Percentiles rank a stretch among this genome's conserved stretches.
phyloP scores from a whole-genome alignment of 306 rosid species.

The Comarum palustre region DNA sequence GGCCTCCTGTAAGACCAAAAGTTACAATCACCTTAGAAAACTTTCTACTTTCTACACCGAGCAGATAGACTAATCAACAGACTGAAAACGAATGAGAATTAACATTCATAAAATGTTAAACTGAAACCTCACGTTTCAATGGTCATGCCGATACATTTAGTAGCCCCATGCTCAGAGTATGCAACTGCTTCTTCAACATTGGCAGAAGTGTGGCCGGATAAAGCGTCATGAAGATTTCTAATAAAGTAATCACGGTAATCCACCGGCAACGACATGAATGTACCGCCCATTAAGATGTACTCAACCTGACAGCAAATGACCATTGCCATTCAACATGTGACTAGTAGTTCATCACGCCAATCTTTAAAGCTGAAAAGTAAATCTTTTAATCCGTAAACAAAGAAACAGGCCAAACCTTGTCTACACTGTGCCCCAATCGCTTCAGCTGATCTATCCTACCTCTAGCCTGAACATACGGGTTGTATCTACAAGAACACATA shows the following conservation, averaged over 20 bases:
- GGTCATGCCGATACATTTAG: conserved; percentile 96
- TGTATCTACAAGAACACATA: conserved; percentile 63
- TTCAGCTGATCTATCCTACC: conserved; percentile 96
- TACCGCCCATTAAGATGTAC: conserved; percentile 95
- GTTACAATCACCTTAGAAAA: neutral
- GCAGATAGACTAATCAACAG: neutral
- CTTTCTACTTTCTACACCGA: neutral
- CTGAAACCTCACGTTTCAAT: conserved; percentile 74
- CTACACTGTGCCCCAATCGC: conserved; percentile 97
- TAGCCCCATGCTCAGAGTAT: conserved; percentile 85
- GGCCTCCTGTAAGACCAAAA: conserved; percentile 68
- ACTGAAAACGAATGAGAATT: neutral
- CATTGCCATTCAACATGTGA: conserved; percentile 20
- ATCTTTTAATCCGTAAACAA: neutral
- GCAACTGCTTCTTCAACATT: conserved; percentile 93
- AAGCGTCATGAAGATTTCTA: conserved; percentile 90
- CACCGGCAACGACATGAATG: conserved; percentile 91
- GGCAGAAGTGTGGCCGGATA: conserved; percentile 95
- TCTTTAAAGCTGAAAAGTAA: neutral
- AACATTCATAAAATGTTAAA: neutral
- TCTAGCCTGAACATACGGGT: conserved; percentile 95
- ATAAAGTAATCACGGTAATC: conserved; percentile 91
- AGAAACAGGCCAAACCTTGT: conserved; percentile 59
- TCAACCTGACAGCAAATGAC: conserved; percentile 66
- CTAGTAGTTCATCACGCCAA: neutral